Conservation (phyloP, 1,284 basidiomycete species). For the Ustilago nuda region DNA sequence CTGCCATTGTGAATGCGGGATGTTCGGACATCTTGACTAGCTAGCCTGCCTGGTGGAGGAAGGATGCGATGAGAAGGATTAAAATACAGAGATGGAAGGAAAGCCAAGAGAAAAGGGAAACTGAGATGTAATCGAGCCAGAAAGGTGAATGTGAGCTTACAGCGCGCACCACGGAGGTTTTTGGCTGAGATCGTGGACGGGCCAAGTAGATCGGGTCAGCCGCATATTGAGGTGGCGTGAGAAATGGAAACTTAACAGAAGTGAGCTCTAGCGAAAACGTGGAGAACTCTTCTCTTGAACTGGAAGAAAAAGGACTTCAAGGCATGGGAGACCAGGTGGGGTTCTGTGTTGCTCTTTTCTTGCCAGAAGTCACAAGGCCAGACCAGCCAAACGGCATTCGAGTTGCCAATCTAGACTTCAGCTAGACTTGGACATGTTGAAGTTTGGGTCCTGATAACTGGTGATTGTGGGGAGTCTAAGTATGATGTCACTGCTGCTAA, state of each 20-base stretch:
- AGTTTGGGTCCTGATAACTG: no score
- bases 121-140: background rate
- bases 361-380: slow-evolving; percentile 1
- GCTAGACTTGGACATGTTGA: no score
- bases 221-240: background rate
- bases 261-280: background rate
- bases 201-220: slow-evolving; percentile 4
- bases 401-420: slow-evolving; percentile 1
- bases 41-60: background rate
- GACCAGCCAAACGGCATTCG: background rate
- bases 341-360: background rate
- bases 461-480: no score
- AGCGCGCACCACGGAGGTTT: slow-evolving; percentile 15
- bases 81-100: background rate
- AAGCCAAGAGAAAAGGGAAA: background rate
- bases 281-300: background rate
- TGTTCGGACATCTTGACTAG: slow-evolving; percentile 77
- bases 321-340: background rate
- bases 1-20: slow-evolving; percentile 82
- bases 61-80: background rate
- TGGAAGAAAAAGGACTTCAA: slow-evolving; percentile 9
- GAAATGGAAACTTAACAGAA: background rate
- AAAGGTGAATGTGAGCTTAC: background rate
- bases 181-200: background rate
- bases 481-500: no score